Evolutionary conservation across 306 rosid genomes (phyloP), one percentile per base, ranked within the genome.

Genomic region (Cajanus cajan): DNA sequence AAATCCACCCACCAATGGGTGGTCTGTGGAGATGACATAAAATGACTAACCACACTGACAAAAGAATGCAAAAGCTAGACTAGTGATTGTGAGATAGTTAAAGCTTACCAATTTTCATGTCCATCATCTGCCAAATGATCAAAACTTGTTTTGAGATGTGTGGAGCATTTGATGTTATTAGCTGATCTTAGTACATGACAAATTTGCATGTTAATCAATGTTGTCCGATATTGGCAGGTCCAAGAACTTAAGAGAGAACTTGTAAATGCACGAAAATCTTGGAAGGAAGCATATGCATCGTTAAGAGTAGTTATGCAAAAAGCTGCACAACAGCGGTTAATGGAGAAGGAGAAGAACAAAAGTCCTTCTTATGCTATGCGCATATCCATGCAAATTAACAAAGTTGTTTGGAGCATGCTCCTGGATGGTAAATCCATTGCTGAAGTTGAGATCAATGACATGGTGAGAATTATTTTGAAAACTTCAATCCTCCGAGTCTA

Each of bases 321-420:
- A 71, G 98, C 98, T 63, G 96, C 92, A 7, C 96, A 93, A 78
- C 62, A 36, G 59, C 86, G 87, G 41, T 78, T 96, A 66, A 84
- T 85, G 90, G 99, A 96, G 86, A 96, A 93, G 90, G 99, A 96
- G 85, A 96, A 91, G 87, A 89, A 90, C 87, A 96, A 89, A 86
- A 90, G 98, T 78, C 96, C 97, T 80, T 90, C 99, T 24, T 83
- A 82, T 85, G 99, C 99, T 34, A 93, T 91, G 97, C 96, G 89
- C 22, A 54, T 95, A 81, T 91, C 91, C 55, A 80, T 91, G 87
- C 90, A 88, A 89, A 95, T 95, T 78, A 78, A 83, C 82, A 95
- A 91, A 84, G 98, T 95, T 64, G 98, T 87, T 80, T 95, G 99
- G 99, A 93, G 94, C 94, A 95, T 95, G 99, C 90, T 95, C 78